Evolutionary conservation across 2,329 filamentous ascomycete species (phyloP), one percentile per base, ranked within the genome.

Genomic region (Chlorencoelia australis): DNA sequence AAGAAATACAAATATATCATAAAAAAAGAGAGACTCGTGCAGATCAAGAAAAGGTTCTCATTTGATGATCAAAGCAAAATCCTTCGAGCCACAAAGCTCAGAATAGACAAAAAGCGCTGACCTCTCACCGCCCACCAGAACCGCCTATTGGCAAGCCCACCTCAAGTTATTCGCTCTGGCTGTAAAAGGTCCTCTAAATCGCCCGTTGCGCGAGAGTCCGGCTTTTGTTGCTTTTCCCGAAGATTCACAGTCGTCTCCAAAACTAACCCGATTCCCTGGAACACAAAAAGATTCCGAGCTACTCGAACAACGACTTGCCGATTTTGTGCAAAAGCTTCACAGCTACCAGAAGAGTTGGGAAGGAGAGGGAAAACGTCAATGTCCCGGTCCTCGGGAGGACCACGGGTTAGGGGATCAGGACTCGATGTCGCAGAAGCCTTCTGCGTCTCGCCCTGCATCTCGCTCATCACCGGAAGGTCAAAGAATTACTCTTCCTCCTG

Each of bases 351-450:
- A 56, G 47, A 54, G 47, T 49, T 54, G 53, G 53, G 51, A 57
- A 45, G 53, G 44, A 33, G 55, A 51, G 50, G 53, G 48, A 40
- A 50, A 53, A 53, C 50, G 65, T 74, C 73, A 67, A 78, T 78
- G 73, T 70, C 60, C 65, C 59, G 65, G 63, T 63, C 63, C 60
- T 61, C 60, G 59, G 59, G 65, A 62, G 61, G 60, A 62, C 56
- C 61, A 60, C 60, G 59, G 61, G 59, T 63, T 60, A 67, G 69
- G 71, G 66, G 70, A 72, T 61, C 66, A 67, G 68, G 63, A 63
- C 65, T 69, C 71, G 65, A 79, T 79, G 75, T 76, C 73, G 64
- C 71, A 75, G 66, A 69, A 66, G 64, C 68, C 65, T 53, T 59
- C 67, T 67, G 65, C 63, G 60, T 63, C 69, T 69, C 66, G 61